Evolutionary conservation across 2,329 filamentous ascomycete genomes (phyloP), one percentile per base, ranked within the genome.

Genomic region (Colletotrichum endophyticum): DNA sequence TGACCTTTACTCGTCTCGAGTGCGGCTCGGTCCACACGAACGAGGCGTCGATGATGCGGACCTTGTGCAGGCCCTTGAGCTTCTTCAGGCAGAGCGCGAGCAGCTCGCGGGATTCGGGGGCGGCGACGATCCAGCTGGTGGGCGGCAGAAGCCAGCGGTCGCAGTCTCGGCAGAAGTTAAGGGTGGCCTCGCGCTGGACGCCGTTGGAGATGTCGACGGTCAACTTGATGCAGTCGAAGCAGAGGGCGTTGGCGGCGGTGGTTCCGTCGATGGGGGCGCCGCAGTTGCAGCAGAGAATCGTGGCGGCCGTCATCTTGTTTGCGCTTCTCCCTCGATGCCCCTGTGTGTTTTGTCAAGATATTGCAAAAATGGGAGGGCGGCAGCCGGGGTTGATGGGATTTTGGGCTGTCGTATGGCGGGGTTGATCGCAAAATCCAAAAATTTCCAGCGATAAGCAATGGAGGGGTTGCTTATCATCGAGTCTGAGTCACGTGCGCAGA

Each of bases 21-120:
- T 99, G 97, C 13, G 97, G 96, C 86, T 99, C 97, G 2, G 97
- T 99, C 97, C 97, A 99, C 83, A 99, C 95, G 84, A 99, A 99
- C 81, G 93, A 95, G 63, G 97, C 97, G 84, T 99, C 97, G 82
- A 98, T 96, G 82, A 99, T 97, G 77, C 97, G 92, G 80, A 98
- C 95, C 88, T 97, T 98, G 84, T 94, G 92, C 78, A 99, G 87
- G 34, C 96, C 96, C 78, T 95, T 90, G 78, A 99, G 87, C 85
- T 97, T 98, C 83, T 95, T 94, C 79, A 99, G 89, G 85, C 97
- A 99, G 63, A 99, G 88, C 8, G 97, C 96, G 70, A 99, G 90
- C 74, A 99, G 90, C 87, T 99, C 97, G 86, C 96, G 93, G 59
- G 95, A 98, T 86, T 99, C 97, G 72, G 92, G 95, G 25, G 91